Evolutionary conservation across 805 yeast species (phyloP).

Genomic region (Jamesozyma hellenica): DNA sequence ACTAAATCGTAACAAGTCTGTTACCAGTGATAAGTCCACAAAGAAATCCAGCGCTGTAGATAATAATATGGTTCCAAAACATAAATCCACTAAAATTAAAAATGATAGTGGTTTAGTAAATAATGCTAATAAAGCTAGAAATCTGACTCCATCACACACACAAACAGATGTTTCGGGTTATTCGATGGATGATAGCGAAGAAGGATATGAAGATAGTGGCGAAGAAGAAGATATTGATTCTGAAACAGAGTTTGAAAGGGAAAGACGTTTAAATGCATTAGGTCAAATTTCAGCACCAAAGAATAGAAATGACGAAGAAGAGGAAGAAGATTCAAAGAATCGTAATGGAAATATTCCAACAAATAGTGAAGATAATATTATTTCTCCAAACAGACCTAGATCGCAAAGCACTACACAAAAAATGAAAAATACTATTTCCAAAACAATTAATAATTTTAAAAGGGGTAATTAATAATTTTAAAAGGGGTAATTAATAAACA

Average conservation of each 20-base stretch:
- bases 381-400: conserved; percentile 2
- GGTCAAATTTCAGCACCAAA: conserved; percentile 35
- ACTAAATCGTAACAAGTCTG: conserved; percentile 17
- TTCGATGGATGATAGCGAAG: conserved; percentile 3
- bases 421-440: conserved; percentile 11
- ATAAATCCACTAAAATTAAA: neutral
- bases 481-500: neutral
- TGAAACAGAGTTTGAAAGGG: conserved; percentile 60
- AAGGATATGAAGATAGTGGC: conserved; percentile 14
- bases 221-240: conserved; percentile 21
- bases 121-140: conserved; percentile 3
- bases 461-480: neutral
- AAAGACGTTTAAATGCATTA: conserved; percentile 50
- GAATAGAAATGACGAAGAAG: conserved; percentile 42
- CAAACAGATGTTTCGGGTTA: neutral
- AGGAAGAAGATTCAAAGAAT: conserved; percentile 11
- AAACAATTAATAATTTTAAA: conserved; percentile 7
- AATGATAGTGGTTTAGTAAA: neutral
- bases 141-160: conserved; percentile 7
- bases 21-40: neutral
- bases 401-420: conserved; percentile 9
- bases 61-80: neutral
- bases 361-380: neutral
- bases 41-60: neutral
- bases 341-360: neutral